Conservation (phyloP, 75 land plant genomes). For the Larix kaempferi region DNA sequence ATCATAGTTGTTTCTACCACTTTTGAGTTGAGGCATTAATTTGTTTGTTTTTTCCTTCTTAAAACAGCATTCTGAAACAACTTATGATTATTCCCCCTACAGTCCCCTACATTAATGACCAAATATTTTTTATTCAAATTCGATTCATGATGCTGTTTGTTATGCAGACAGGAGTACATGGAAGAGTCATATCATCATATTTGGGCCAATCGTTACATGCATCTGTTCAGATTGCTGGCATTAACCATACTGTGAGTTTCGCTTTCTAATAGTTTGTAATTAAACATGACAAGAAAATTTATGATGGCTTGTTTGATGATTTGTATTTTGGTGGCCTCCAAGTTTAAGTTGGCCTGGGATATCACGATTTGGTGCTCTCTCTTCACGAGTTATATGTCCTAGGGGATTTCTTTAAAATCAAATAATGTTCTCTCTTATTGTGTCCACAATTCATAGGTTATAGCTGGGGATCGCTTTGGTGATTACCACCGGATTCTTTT, state of each 20-base stretch:
- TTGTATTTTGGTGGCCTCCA: background rate
- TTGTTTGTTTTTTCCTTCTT: background rate
- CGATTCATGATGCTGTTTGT: background rate
- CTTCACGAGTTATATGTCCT: too few species aligned
- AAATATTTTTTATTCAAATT: background rate
- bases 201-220: slow-evolving; percentile 75
- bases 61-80: background rate
- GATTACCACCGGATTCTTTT: slow-evolving; percentile 78
- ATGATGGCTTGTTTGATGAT: background rate
- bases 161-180: slow-evolving; percentile 81
- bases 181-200: slow-evolving; percentile 63
- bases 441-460: slow-evolving; percentile 40
- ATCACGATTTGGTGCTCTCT: background rate
- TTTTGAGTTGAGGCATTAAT: background rate
- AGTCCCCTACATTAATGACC: background rate
- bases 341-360: background rate
- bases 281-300: background rate
- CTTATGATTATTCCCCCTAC: background rate
- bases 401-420: background rate
- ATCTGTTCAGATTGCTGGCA: slow-evolving; percentile 61
- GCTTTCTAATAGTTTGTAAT: slow-evolving; percentile 1
- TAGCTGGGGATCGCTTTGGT: slow-evolving; percentile 59
- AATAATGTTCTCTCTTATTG: background rate
- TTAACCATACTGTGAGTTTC: slow-evolving; percentile 62
- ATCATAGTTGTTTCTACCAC: background rate